Evolutionary conservation across 805 yeast genomes (phyloP).

Genomic region (Cyberlindnera japonica): DNA sequence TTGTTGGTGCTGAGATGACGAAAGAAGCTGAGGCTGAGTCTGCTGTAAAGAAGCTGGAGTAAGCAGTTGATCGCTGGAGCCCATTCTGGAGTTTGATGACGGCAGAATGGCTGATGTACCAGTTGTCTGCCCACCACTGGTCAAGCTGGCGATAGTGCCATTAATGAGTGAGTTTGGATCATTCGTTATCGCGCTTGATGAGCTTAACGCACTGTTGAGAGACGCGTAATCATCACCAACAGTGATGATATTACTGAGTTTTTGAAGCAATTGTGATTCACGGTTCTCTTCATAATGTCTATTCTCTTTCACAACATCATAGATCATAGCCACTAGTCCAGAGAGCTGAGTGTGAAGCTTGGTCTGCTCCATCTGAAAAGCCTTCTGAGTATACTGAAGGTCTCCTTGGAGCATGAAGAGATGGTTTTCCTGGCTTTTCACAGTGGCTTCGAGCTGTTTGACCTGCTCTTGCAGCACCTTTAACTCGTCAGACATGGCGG

Average conservation of each 20-base stretch:
- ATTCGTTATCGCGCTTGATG: constrained; percentile 10
- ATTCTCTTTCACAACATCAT: constrained; percentile 26
- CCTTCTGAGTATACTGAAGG: constrained; percentile 23
- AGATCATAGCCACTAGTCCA: constrained; percentile 21
- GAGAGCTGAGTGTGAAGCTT: constrained; percentile 26
- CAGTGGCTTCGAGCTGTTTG: constrained; percentile 23
- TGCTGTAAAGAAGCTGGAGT: constrained; percentile 17
- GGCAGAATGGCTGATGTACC: constrained; percentile 12
- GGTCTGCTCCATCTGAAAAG: constrained; percentile 24
- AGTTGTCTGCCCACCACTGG: constrained; percentile 6
- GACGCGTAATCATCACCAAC: constrained; percentile 20
- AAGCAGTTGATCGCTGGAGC: constrained; percentile 19
- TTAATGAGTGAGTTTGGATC: constrained; percentile 21
- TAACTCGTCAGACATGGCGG: constrained; percentile 21
- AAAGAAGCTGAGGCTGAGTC: constrained; percentile 9
- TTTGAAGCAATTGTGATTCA: constrained; percentile 22
- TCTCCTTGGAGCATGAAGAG: constrained; percentile 24
- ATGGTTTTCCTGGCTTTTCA: constrained; percentile 25
- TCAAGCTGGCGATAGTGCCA: constrained; percentile 23
- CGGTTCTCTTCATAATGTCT: constrained; percentile 24
- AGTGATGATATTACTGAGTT: constrained; percentile 20
- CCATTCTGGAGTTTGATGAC: constrained; percentile 18
- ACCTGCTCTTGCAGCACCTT: constrained; percentile 25
- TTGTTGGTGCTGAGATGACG: constrained; percentile 1
- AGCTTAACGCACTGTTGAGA: constrained; percentile 10